Evolutionary conservation across 805 yeast species (phyloP).

Genomic region (Grigorovia yakushimaensis): DNA sequence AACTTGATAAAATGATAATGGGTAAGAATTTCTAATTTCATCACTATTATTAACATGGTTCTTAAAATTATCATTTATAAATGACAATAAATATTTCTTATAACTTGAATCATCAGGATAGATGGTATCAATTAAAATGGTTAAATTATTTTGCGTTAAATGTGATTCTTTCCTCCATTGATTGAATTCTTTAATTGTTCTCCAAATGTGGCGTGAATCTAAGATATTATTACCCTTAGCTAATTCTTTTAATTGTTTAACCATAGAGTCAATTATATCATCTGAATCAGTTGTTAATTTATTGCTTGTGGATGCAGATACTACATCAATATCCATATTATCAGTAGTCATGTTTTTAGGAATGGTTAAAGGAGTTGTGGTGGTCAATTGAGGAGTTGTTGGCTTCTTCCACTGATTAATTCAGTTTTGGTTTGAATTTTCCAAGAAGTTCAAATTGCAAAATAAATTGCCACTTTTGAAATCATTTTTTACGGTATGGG

Average conservation of each 20-base stretch:
- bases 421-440: no score
- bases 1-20: constrained; percentile 26
- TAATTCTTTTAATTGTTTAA: constrained; percentile 26
- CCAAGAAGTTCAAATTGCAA: neutral
- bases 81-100: constrained; percentile 34
- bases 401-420: no score
- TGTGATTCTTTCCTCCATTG: constrained; percentile 47
- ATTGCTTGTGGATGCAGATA: neutral
- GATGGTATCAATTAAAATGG: constrained; percentile 41
- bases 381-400: neutral
- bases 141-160: constrained; percentile 45
- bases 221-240: constrained; percentile 55
- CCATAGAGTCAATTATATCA: constrained; percentile 20
- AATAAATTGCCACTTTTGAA: neutral
- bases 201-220: constrained; percentile 82
- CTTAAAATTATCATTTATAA: constrained; percentile 30
- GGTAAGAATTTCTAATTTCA: constrained; percentile 23
- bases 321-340: constrained; percentile 1
- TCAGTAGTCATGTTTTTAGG: neutral
- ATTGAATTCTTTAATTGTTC: constrained; percentile 76
- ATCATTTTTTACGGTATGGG: neutral
- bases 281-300: constrained; percentile 4
- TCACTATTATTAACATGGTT: constrained; percentile 30
- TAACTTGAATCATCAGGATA: constrained; percentile 42
- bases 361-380: neutral